A percentile compares a stretch with the other conserved stretches of the same genome.
Evolutionary conservation across 441 rosid species (phyloP).

Genomic region (Arabidopsis hybrid): DNA sequence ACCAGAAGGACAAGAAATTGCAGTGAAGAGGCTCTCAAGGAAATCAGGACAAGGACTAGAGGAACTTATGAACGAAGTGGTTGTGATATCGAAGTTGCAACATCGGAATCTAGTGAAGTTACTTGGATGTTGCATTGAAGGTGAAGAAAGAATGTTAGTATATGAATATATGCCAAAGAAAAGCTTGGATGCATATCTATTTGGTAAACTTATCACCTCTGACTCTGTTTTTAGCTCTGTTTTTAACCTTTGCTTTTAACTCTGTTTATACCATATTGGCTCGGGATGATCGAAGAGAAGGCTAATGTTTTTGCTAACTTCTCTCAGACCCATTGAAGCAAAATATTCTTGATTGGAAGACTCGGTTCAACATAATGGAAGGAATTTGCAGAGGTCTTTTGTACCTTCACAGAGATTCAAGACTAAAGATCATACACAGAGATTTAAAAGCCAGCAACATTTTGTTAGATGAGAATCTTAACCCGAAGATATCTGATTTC

Average conservation of each 20-base stretch:
- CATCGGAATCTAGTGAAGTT: conserved; percentile 86
- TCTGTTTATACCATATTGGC: not conserved
- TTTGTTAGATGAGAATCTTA: conserved; percentile 81
- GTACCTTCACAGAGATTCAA: conserved; percentile 93
- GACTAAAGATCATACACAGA: conserved; percentile 86
- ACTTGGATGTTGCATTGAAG: conserved; percentile 80
- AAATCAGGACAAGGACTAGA: conserved; percentile 81
- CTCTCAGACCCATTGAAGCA: conserved; percentile 62
- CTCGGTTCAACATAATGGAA: conserved; percentile 70
- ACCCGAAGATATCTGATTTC: conserved; percentile 89
- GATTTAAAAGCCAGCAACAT: conserved; percentile 91
- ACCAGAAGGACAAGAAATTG: conserved; percentile 82
- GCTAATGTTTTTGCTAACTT: conserved; percentile 21
- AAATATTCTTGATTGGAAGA: conserved; percentile 67
- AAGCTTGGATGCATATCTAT: conserved; percentile 81
- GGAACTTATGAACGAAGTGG: conserved; percentile 82
- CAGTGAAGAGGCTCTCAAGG: conserved; percentile 87
- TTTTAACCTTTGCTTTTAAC: not conserved
- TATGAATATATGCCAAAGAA: conserved; percentile 88
- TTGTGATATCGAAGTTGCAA: conserved; percentile 77
- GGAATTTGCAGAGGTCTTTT: conserved; percentile 92
- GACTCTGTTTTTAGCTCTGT: conserved; percentile 12
- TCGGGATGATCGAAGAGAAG: conserved; percentile 10
- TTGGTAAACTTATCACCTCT: conserved; percentile 51
- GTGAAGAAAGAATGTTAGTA: conserved; percentile 77